These are phyloP conservation scores for Kodamaea jinghongensis DNA, from an alignment of 805 yeast species.

Conservation along the genomic window DNA sequence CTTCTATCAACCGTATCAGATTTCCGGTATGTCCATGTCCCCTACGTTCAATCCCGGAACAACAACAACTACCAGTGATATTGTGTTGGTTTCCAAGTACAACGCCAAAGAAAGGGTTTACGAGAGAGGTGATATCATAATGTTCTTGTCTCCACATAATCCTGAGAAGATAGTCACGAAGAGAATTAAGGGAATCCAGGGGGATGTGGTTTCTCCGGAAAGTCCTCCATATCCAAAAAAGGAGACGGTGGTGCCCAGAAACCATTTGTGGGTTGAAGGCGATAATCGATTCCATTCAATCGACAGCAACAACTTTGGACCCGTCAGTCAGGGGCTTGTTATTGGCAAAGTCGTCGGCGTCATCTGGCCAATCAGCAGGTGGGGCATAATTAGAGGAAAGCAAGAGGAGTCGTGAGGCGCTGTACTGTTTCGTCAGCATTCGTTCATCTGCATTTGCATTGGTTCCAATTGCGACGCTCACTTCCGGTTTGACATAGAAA, in stretches of 20 bases:
- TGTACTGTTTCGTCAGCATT: no score
- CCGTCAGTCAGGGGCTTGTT: conserved; percentile 76
- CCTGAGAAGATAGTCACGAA: conserved; percentile 77
- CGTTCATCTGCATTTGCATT: no score
- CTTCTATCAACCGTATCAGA: conserved; percentile 67
- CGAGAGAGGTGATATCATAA: conserved; percentile 65
- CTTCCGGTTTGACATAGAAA: no score
- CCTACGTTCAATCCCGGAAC: conserved; percentile 80
- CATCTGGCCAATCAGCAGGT: conserved; percentile 55
- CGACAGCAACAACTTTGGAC: conserved; percentile 87
- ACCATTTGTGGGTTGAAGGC: conserved; percentile 94
- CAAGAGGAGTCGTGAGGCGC: no score
- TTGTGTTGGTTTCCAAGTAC: conserved; percentile 69
- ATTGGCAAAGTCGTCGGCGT: conserved; percentile 70
- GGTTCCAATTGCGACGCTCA: no score
- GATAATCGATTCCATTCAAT: conserved; percentile 76
- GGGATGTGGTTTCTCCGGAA: conserved; percentile 63
- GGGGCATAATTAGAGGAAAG: no score
- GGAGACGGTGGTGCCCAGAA: conserved; percentile 62
- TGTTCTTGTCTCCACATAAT: conserved; percentile 77
- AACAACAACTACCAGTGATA: conserved; percentile 46
- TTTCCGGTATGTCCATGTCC: conserved; percentile 83
- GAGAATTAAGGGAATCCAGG: conserved; percentile 72
- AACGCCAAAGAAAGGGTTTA: conserved; percentile 46
- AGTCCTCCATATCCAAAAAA: conserved; percentile 61